Evolutionary conservation across 768 basidiomycete species (phyloP).

Genomic region (Russula dissimulans): DNA sequence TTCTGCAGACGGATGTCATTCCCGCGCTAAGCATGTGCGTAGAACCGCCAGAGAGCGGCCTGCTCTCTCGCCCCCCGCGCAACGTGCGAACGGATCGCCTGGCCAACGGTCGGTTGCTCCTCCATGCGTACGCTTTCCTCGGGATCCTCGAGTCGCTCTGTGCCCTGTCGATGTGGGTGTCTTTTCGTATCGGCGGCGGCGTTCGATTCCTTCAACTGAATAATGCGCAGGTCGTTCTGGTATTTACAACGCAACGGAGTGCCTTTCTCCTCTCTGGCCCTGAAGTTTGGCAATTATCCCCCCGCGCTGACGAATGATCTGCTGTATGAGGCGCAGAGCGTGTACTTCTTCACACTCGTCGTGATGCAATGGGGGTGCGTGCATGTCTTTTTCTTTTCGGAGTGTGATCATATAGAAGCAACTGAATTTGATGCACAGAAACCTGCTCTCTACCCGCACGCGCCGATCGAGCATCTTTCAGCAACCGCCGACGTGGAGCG

Average conservation of each 20-base stretch:
- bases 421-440: slow-evolving; percentile 18
- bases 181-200: neutral
- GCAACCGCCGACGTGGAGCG: slow-evolving; percentile 41
- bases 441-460: slow-evolving; percentile 46
- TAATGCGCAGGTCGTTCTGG: slow-evolving; percentile 32
- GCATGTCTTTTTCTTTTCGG: neutral
- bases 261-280: slow-evolving; percentile 38
- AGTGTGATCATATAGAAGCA: neutral
- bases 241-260: slow-evolving; percentile 37
- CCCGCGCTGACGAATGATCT: slow-evolving; percentile 30
- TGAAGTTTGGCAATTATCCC: slow-evolving; percentile 38
- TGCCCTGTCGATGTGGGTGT: slow-evolving; percentile 37
- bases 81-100: slow-evolving; percentile 48
- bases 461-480: slow-evolving; percentile 47
- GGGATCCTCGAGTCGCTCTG: slow-evolving; percentile 39
- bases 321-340: slow-evolving; percentile 40
- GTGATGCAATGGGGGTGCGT: slow-evolving; percentile 48
- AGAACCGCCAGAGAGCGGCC: slow-evolving; percentile 53
- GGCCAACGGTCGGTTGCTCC: slow-evolving; percentile 41
- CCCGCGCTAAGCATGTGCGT: slow-evolving; percentile 45
- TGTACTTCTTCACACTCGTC: slow-evolving; percentile 44
- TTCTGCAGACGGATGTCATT: slow-evolving; percentile 39
- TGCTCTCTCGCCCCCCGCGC: slow-evolving; percentile 46
- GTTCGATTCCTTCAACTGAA: neutral
- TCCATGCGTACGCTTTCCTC: slow-evolving; percentile 53